Percentiles rank a stretch among this genome's conserved stretches.
Evolutionary conservation across 257 asterid genomes (phyloP).

Genomic region (Solanum chmielewskii): DNA sequence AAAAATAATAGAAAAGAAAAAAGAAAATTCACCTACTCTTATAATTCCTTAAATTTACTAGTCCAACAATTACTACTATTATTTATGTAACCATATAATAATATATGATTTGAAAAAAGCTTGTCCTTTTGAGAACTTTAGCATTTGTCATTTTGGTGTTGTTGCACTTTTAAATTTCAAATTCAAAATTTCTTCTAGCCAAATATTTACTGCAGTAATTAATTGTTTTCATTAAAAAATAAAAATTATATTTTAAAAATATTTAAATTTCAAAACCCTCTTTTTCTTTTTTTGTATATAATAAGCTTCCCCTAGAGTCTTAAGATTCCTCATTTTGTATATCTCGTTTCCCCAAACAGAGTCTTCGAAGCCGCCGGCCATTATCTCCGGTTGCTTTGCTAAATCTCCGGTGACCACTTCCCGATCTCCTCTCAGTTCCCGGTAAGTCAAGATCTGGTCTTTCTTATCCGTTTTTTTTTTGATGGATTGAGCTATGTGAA

Average conservation of each 20-base stretch:
- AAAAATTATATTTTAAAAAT: background rate
- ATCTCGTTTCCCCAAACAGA: background rate
- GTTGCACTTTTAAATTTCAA: background rate
- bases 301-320: background rate
- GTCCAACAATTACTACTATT: background rate
- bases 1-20: background rate
- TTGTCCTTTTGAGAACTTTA: background rate
- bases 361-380: background rate
- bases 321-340: background rate
- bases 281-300: background rate
- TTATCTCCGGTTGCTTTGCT: background rate
- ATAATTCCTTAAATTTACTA: background rate
- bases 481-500: background rate
- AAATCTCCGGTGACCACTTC: background rate
- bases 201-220: background rate
- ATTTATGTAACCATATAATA: background rate
- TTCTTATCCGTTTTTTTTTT: background rate
- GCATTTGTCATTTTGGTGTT: background rate
- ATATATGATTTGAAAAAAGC: background rate
- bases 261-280: background rate
- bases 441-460: background rate
- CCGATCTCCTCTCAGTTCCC: background rate
- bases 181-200: background rate
- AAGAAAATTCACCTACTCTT: background rate
- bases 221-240: background rate